Percentiles rank a stretch among this genome's conserved stretches.
phyloP scores from a whole-genome alignment of 371 early-diverging fungal species.

The Actinomucor elegans region DNA sequence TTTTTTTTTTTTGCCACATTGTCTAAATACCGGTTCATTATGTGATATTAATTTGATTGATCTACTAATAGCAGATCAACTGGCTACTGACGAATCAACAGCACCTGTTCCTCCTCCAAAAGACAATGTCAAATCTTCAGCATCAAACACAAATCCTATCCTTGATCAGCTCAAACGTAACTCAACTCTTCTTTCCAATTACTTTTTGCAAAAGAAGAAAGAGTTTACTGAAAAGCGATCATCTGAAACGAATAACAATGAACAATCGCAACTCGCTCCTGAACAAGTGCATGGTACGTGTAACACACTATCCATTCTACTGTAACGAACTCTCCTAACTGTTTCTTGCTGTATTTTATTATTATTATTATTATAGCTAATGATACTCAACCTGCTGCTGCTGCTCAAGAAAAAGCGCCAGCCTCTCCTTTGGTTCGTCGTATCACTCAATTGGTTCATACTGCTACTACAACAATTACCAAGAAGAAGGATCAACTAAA shows the following conservation, averaged over 20 bases:
- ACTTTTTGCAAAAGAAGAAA: constrained; percentile 12
- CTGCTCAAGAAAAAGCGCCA: neutral
- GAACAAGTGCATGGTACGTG: constrained; percentile 1
- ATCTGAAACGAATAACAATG: neutral
- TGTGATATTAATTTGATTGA: neutral
- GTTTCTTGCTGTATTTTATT: neutral
- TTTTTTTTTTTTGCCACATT: too few relatives aligned
- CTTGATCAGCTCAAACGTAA: constrained; percentile 10
- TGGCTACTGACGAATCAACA: neutral
- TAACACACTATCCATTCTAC: neutral
- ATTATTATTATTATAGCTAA: too few relatives aligned
- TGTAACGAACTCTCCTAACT: neutral
- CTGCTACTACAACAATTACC: constrained; percentile 1
- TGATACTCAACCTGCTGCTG: neutral
- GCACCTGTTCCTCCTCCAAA: constrained; percentile 12
- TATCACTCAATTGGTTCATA: constrained; percentile 10
- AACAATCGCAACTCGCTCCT: neutral
- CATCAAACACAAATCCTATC: neutral
- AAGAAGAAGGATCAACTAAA: constrained; percentile 5
- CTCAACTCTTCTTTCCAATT: constrained; percentile 1
- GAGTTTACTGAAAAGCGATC: constrained; percentile 4
- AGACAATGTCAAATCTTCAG: neutral
- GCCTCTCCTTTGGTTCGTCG: constrained; percentile 12
- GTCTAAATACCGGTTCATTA: too few relatives aligned
- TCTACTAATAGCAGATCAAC: neutral